Evolutionary conservation across 768 basidiomycete genomes (phyloP), one percentile per base, ranked within the genome.

Genomic region (Calocera cornea): DNA sequence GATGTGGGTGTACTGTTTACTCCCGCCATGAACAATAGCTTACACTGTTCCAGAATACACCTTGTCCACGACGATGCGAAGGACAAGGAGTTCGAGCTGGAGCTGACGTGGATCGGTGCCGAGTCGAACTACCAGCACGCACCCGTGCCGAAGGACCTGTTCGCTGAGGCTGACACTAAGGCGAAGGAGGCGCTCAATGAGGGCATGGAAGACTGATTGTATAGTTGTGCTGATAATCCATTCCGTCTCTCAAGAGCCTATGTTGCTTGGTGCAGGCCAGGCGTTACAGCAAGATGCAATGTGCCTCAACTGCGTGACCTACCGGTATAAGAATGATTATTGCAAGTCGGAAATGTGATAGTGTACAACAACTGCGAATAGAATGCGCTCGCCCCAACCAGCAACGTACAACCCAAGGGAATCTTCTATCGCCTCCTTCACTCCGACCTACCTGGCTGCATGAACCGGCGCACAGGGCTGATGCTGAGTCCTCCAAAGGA

Each of bases 41-140:
- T 22, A 36, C 65, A 16, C 24, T 47, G 22, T 40, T 54, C 33
- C 75, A 99, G 95, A 75, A 95, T 98, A 75, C 93, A 99, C 78
- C 84, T 92, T 41, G 94, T 97, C 17, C 97, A 99, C 74, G 95
- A 98, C 70, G 97, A 98, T 75, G 87, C 90, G 69, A 97, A 97
- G 77, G 95, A 97, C 79, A 98, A 97, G 75, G 91, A 95, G 64
- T 98, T 99, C 70, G 97, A 98, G 75, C 84, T 99, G 31, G 97
- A 99, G 78, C 85, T 99, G 83, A 90, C 94, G 38, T 99, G 97
- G 97, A 87, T 97, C 68, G 86, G 93, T 41, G 82, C 85, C 36
- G 92, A 95, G 78, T 90, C 89, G 34, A 84, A 86, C 34, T 86
- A 86, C 65, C 75, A 87, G 63, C 94, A 97, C 77, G 81, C 85